phyloP scores from a whole-genome alignment of 2,329 filamentous ascomycete species.

The Pseudogymnoascus sp. region DNA sequence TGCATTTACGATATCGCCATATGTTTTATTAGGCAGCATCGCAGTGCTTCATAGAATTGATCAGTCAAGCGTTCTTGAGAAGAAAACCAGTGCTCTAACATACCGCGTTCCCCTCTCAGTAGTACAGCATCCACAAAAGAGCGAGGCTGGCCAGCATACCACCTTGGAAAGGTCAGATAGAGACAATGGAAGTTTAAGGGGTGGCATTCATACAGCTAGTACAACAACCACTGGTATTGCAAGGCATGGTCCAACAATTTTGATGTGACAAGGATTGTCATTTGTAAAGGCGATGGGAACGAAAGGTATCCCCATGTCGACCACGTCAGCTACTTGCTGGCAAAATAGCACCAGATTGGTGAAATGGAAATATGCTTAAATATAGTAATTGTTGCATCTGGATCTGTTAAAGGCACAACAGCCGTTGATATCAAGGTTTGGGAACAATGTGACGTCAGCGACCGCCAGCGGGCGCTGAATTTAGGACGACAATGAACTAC shows the following conservation, averaged over 20 bases:
- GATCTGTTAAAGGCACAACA: neutral
- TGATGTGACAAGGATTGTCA: conserved; percentile 38
- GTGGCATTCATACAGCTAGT: conserved; percentile 38
- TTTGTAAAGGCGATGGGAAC: neutral
- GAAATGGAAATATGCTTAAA: neutral
- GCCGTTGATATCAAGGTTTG: neutral
- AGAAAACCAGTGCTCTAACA: neutral
- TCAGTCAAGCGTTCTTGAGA: neutral
- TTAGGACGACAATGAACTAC: neutral
- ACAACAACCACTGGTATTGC: conserved; percentile 34
- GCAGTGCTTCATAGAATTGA: neutral
- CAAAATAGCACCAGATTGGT: neutral
- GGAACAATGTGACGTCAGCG: neutral
- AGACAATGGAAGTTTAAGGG: conserved; percentile 6
- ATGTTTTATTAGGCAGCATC: neutral
- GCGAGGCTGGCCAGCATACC: conserved; percentile 46
- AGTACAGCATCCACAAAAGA: conserved; percentile 49
- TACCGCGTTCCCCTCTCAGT: conserved; percentile 41
- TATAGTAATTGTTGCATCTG: neutral
- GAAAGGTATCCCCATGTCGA: neutral
- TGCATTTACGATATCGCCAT: neutral
- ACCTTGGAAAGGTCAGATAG: conserved; percentile 30
- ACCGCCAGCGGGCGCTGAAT: neutral
- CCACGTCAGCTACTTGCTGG: conserved; percentile 39
- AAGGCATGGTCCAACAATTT: conserved; percentile 13